phyloP scores from a whole-genome alignment of 2,329 filamentous ascomycete species.

The Penicillium sp. region DNA sequence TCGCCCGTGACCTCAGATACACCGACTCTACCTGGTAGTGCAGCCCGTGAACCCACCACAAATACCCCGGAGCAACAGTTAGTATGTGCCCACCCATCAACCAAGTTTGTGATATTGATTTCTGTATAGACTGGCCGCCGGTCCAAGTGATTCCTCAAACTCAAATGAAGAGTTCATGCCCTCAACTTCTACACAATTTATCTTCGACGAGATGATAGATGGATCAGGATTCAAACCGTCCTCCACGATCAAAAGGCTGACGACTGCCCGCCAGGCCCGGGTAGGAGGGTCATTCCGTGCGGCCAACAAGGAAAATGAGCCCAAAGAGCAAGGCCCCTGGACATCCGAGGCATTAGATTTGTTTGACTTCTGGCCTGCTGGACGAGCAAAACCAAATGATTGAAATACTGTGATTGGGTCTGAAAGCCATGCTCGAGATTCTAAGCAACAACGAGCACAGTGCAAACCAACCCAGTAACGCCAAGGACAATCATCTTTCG shows the following conservation, averaged over 20 bases:
- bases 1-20: slow-evolving; percentile 8
- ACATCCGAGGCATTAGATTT: slow-evolving; percentile 44
- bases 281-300: slow-evolving; percentile 22
- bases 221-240: slow-evolving; percentile 2
- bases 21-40: neutral
- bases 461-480: neutral
- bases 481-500: slow-evolving; percentile 1
- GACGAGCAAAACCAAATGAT: slow-evolving; percentile 35
- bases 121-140: slow-evolving; percentile 3
- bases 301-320: slow-evolving; percentile 16
- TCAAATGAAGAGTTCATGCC: slow-evolving; percentile 27
- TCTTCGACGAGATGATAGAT: slow-evolving; percentile 29
- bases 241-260: slow-evolving; percentile 1
- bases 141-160: slow-evolving; percentile 2
- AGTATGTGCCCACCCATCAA: slow-evolving; percentile 27
- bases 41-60: slow-evolving; percentile 1
- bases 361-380: slow-evolving; percentile 46
- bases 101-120: slow-evolving; percentile 12
- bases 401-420: slow-evolving; percentile 30
- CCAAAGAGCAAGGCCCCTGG: slow-evolving; percentile 41
- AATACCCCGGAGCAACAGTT: slow-evolving; percentile 25
- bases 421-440: slow-evolving; percentile 47
- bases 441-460: slow-evolving; percentile 21
- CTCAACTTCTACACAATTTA: slow-evolving; percentile 31
- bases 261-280: slow-evolving; percentile 15